phyloP scores from a whole-genome alignment of 495 filamentous ascomycete species.

The Penicillium canariense region DNA sequence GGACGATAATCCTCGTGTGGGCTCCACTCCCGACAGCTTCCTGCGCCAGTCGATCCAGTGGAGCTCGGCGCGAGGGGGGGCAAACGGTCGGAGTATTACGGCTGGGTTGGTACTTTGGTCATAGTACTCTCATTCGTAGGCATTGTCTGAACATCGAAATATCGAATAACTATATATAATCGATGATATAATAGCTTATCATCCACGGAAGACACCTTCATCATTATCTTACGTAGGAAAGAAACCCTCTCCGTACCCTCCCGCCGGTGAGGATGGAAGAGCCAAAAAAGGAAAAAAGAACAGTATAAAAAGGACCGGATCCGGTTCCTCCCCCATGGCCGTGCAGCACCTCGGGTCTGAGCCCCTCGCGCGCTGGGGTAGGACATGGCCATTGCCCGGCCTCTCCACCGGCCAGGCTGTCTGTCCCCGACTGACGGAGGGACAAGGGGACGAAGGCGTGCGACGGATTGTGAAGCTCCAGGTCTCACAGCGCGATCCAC shows the following conservation, averaged over 20 bases:
- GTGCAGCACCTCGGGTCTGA: background rate
- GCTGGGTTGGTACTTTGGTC: background rate
- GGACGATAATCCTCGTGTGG: conserved; percentile 1
- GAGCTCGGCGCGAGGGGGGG: background rate
- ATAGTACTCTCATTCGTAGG: too few species aligned
- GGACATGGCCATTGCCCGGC: background rate
- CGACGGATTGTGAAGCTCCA: background rate
- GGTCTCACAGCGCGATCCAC: background rate
- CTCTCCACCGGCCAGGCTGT: background rate
- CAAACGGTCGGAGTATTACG: background rate
- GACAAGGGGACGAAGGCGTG: background rate
- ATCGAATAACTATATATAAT: too few species aligned
- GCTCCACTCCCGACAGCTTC: conserved; percentile 1
- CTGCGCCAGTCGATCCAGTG: background rate
- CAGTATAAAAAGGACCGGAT: too few species aligned
- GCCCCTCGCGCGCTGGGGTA: background rate
- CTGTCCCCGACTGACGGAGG: background rate
- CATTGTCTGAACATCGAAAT: background rate
- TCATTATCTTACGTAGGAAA: too few species aligned
- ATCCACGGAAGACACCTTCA: too few species aligned
- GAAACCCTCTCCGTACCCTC: too few species aligned
- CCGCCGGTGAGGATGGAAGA: too few species aligned
- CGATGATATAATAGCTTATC: too few species aligned
- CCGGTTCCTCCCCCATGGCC: too few species aligned
- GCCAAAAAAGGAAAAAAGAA: too few species aligned